These are phyloP conservation scores for Sporothrix brunneoviolacea DNA, from an alignment of 2,329 filamentous ascomycete genomes.

Conservation along the genomic window DNA sequence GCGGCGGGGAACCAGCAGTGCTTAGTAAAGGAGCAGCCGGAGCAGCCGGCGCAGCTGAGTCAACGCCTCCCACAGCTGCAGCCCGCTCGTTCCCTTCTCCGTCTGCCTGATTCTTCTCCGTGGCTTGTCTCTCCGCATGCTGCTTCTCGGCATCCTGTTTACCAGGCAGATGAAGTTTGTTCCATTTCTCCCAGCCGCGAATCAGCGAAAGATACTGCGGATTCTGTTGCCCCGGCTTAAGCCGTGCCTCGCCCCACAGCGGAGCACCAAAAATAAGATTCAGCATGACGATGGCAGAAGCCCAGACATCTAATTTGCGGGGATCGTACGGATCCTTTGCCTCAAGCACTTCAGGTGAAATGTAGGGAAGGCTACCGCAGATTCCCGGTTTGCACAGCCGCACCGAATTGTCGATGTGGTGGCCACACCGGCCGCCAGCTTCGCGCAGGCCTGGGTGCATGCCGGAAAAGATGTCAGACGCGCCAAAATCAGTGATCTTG, in stretches of 20 bases:
- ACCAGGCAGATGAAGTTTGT: constrained; percentile 41
- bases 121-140: constrained; percentile 60
- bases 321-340: constrained; percentile 64
- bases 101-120: constrained; percentile 34
- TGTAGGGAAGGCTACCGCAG: constrained; percentile 79
- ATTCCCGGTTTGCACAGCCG: constrained; percentile 71
- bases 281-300: constrained; percentile 75
- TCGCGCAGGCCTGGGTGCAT: constrained; percentile 72
- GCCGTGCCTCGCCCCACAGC: constrained; percentile 65
- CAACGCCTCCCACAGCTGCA: too few species aligned
- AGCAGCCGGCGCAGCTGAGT: too few species aligned
- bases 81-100: constrained; percentile 7
- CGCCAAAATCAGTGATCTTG: constrained; percentile 89
- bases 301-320: constrained; percentile 78
- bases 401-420: constrained; percentile 61
- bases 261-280: constrained; percentile 65
- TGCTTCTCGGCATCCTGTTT: constrained; percentile 27
- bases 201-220: constrained; percentile 59
- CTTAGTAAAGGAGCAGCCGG: too few species aligned
- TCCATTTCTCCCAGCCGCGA: constrained; percentile 62
- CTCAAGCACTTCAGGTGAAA: constrained; percentile 74
- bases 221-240: constrained; percentile 32
- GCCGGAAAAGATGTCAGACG: constrained; percentile 78
- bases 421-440: constrained; percentile 65
- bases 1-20: too few species aligned